phyloP scores from a whole-genome alignment of 768 basidiomycete genomes.

The Boletus reticulatus region DNA sequence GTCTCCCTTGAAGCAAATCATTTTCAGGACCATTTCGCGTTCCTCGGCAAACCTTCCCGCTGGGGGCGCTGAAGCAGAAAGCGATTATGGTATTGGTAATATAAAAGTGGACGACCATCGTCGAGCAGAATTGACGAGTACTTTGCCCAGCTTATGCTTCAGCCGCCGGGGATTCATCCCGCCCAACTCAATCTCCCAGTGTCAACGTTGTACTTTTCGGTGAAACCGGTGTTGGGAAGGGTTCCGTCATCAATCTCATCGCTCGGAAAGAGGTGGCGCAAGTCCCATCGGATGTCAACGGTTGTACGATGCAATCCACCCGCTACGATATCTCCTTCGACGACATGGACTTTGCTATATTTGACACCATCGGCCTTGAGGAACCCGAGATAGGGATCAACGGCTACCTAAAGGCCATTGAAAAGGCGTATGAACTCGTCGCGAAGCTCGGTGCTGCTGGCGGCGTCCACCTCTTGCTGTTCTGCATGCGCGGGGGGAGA shows the following conservation, averaged over 20 bases:
- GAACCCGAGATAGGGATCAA: no score
- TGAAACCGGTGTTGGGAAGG: slow-evolving; percentile 38
- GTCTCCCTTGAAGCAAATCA: no score
- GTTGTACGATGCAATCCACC: slow-evolving; percentile 36
- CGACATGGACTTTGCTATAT: slow-evolving; percentile 21
- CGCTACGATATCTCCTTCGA: slow-evolving; percentile 27
- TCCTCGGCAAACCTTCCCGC: background rate
- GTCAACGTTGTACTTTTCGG: slow-evolving; percentile 42
- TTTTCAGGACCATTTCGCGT: background rate
- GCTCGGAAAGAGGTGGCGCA: slow-evolving; percentile 20
- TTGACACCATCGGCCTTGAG: background rate
- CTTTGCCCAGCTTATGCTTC: background rate
- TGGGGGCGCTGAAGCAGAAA: slow-evolving; percentile 1
- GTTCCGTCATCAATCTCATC: slow-evolving; percentile 32
- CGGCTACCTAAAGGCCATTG: no score
- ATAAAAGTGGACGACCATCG: background rate
- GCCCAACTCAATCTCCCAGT: background rate
- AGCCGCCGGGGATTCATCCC: background rate
- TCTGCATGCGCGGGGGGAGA: no score
- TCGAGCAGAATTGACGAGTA: slow-evolving; percentile 4
- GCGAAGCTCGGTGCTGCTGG: no score
- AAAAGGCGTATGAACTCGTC: no score
- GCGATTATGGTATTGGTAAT: slow-evolving; percentile 5
- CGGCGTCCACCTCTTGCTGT: no score
- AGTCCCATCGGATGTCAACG: slow-evolving; percentile 28